Percentiles rank a stretch among this genome's conserved stretches.
phyloP scores from a whole-genome alignment of 768 basidiomycete species.

The Leccinum uliginosum region DNA sequence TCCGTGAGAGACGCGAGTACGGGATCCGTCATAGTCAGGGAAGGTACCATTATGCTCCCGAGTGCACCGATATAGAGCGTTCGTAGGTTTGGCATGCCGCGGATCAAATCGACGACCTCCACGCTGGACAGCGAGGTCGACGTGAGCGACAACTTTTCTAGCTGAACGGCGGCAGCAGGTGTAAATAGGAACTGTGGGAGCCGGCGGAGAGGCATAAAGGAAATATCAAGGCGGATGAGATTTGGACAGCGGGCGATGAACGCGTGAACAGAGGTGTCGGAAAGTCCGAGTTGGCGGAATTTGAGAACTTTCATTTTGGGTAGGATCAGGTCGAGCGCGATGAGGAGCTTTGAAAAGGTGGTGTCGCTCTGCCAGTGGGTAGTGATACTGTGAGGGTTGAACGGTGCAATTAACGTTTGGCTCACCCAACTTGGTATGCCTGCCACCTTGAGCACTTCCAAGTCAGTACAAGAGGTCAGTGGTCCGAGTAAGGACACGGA shows the following conservation, averaged over 20 bases:
- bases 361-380: constrained; percentile 48
- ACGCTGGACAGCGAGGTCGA: constrained; percentile 43
- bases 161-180: constrained; percentile 5
- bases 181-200: constrained; percentile 13
- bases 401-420: neutral
- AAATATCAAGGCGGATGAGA: constrained; percentile 54
- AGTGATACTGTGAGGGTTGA: neutral
- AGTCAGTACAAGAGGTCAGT: constrained; percentile 30
- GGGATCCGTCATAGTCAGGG: constrained; percentile 55
- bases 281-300: constrained; percentile 49
- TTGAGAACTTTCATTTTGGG: constrained; percentile 50
- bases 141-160: constrained; percentile 64
- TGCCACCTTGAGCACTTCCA: constrained; percentile 60
- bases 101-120: constrained; percentile 40
- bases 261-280: constrained; percentile 43
- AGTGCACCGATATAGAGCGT: constrained; percentile 57
- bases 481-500: constrained; percentile 45
- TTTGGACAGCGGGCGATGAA: constrained; percentile 46
- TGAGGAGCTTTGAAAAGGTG: constrained; percentile 44
- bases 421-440: constrained; percentile 59
- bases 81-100: constrained; percentile 38
- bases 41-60: constrained; percentile 44
- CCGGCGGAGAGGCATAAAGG: constrained; percentile 55
- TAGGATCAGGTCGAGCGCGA: constrained; percentile 30
- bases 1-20: constrained; percentile 42